phyloP scores from a whole-genome alignment of 768 basidiomycete genomes.

The Boletus sp. region DNA sequence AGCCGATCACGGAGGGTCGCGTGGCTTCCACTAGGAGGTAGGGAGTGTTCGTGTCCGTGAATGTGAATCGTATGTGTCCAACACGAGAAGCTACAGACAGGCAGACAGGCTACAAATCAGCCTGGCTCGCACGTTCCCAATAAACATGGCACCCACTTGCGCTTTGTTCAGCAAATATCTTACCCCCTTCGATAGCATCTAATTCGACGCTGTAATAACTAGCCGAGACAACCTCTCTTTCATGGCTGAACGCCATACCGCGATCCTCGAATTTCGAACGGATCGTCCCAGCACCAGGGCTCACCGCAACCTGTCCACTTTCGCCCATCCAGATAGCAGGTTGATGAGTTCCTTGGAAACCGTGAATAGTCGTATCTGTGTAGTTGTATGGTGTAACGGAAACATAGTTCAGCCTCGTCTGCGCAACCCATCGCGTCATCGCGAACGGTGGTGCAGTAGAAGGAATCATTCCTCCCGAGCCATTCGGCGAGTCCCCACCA shows the following conservation, averaged over 20 bases:
- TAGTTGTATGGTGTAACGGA: slow-evolving; percentile 71
- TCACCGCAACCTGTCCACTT: slow-evolving; percentile 59
- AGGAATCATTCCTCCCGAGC: slow-evolving; percentile 77
- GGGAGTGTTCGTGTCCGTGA: slow-evolving; percentile 43
- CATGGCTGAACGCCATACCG: slow-evolving; percentile 51
- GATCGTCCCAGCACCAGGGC: slow-evolving; percentile 54
- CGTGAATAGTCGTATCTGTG: slow-evolving; percentile 59
- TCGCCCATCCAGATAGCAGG: slow-evolving; percentile 92
- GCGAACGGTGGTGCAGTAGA: slow-evolving; percentile 77
- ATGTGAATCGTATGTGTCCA: slow-evolving; percentile 72
- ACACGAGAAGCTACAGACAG: slow-evolving; percentile 60
- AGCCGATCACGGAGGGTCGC: slow-evolving; percentile 59
- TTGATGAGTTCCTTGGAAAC: slow-evolving; percentile 79
- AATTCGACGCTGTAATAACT: slow-evolving; percentile 59
- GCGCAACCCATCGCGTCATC: slow-evolving; percentile 85
- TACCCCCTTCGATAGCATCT: slow-evolving; percentile 50
- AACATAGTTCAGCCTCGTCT: slow-evolving; percentile 74
- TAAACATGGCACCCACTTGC: slow-evolving; percentile 46
- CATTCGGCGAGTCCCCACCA: slow-evolving; percentile 67
- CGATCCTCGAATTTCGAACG: slow-evolving; percentile 56
- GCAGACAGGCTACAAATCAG: not conserved
- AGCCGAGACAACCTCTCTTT: slow-evolving; percentile 51
- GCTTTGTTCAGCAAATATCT: slow-evolving; percentile 56
- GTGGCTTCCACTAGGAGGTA: slow-evolving; percentile 70
- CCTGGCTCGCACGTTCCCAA: not conserved